Evolutionary conservation across 768 basidiomycete species (phyloP).

Genomic region (Dictyophora rubrovolvata): DNA sequence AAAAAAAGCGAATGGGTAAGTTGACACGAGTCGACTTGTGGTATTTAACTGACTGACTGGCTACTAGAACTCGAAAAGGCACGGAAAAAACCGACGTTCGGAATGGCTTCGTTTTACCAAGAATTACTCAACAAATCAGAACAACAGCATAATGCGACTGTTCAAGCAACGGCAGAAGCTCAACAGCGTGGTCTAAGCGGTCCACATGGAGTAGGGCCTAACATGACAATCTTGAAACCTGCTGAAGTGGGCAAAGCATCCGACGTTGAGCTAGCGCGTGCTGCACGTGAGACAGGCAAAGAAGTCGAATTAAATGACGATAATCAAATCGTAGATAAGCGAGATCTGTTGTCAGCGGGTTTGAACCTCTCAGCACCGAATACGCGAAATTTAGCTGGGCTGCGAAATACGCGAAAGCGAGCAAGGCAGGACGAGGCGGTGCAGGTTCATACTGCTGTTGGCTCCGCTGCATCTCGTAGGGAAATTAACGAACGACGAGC

Average conservation of each 20-base stretch:
- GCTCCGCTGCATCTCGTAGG: constrained; percentile 64
- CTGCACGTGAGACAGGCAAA: constrained; percentile 67
- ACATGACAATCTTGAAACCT: constrained; percentile 71
- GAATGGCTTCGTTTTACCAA: constrained; percentile 81
- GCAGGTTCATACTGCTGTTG: constrained; percentile 65
- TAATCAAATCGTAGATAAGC: constrained; percentile 93
- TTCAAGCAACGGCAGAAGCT: constrained; percentile 50
- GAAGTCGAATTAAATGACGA: constrained; percentile 93
- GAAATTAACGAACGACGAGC: constrained; percentile 82
- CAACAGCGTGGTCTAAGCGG: constrained; percentile 34
- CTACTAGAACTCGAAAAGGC: constrained; percentile 43
- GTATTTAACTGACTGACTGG: neutral
- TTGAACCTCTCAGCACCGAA: constrained; percentile 82
- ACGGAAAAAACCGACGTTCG: constrained; percentile 49
- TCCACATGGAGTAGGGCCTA: constrained; percentile 45
- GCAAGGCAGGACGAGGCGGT: constrained; percentile 22
- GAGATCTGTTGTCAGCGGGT: constrained; percentile 83
- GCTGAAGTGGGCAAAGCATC: constrained; percentile 50
- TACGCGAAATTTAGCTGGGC: constrained; percentile 53
- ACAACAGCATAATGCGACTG: constrained; percentile 74
- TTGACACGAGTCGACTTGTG: constrained; percentile 3
- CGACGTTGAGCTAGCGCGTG: constrained; percentile 63
- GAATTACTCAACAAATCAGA: constrained; percentile 71
- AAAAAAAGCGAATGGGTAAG: constrained; percentile 77
- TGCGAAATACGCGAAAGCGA: constrained; percentile 13